Base-by-base conservation (phyloP, 2,329 filamentous ascomycete genomes). In the Zarea fungicola region DNA sequence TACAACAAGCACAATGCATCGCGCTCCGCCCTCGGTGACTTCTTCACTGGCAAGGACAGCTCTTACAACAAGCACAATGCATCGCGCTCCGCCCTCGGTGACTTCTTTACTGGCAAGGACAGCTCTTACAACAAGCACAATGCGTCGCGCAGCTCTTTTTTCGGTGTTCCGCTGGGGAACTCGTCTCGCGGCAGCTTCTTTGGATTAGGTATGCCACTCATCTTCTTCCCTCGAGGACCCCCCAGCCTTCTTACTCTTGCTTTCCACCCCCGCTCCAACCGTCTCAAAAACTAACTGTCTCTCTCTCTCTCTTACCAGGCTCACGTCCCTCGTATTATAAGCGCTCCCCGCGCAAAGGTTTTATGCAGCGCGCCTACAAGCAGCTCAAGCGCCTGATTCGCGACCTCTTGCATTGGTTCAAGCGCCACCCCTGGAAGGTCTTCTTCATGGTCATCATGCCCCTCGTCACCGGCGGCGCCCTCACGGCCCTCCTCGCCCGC, bases 391-490 rank as follows among this genome's bases (percentile, higher is more conserved):
- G 85, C 36, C 80, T 96, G 54, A 71, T 96, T 50, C 85, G 86
- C 60, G 84, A 95, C 63, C 81, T 96, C 8, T 75, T 85, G 64
- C 80, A 84, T 64, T 95, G 92, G 70, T 86, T 88, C 60, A 85
- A 88, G 63, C 78, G 82, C 31, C 85, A 96, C 70, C 92, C 91
- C 0, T 71, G 89, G 62, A 95, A 95, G 70, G 87, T 95, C 41
- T 87, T 96, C 72, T 76, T 88, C 74, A 79, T 90, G 54, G 85
- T 96, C 54, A 78, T 96, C 60, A 82, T 96, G 78, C 92, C 92
- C 9, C 76, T 97, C 50, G 73, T 96, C 60, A 90, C 85, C 1
- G 89, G 89, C 44, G 92, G 92, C 26, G 85, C 88, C 23, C 70
- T 96, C 56, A 84, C 84, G 8, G 87, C 85, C 40, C 73, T 96